phyloP scores from a whole-genome alignment of 2,329 filamentous ascomycete genomes.

The Thielaviopsis ethacetica region DNA sequence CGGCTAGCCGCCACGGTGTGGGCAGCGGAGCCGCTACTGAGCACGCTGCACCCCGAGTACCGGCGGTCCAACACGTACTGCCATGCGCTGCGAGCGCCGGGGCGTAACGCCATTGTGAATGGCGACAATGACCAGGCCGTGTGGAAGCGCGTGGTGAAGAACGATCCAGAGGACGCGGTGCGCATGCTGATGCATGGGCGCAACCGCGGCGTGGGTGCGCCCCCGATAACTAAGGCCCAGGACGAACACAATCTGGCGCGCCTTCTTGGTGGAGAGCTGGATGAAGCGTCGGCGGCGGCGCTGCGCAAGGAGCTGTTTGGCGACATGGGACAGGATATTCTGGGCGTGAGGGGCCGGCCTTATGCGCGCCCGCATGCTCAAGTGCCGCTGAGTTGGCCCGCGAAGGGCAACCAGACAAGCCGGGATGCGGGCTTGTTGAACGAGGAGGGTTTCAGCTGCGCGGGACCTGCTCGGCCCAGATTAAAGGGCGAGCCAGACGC shows the following conservation, averaged over 20 bases:
- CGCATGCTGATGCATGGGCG: conserved; percentile 13
- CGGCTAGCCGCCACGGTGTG: conserved; percentile 20
- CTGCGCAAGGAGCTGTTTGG: neutral
- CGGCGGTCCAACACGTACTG: conserved; percentile 14
- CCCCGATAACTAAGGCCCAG: conserved; percentile 6
- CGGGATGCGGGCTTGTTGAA: too few relatives aligned
- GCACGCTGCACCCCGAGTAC: conserved; percentile 21
- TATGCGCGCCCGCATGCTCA: neutral
- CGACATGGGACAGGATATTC: neutral
- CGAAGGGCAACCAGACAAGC: neutral
- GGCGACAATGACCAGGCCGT: neutral
- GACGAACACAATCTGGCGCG: too few relatives aligned
- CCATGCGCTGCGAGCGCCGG: neutral
- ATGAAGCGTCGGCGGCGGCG: too few relatives aligned
- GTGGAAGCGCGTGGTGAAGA: neutral
- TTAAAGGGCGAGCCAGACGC: too few relatives aligned
- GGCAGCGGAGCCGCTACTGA: conserved; percentile 22
- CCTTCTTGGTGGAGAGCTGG: neutral
- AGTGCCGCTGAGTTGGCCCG: conserved; percentile 1
- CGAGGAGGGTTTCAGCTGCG: too few relatives aligned
- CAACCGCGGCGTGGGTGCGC: conserved; percentile 16
- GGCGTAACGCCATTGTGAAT: neutral
- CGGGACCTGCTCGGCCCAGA: too few relatives aligned
- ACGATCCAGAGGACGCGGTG: neutral
- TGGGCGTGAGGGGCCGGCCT: conserved; percentile 1